Evolutionary conservation across 176 grass and related monocot genomes (phyloP), one percentile per base, ranked within the genome.

Genomic region (Rhynchospora pubera): DNA sequence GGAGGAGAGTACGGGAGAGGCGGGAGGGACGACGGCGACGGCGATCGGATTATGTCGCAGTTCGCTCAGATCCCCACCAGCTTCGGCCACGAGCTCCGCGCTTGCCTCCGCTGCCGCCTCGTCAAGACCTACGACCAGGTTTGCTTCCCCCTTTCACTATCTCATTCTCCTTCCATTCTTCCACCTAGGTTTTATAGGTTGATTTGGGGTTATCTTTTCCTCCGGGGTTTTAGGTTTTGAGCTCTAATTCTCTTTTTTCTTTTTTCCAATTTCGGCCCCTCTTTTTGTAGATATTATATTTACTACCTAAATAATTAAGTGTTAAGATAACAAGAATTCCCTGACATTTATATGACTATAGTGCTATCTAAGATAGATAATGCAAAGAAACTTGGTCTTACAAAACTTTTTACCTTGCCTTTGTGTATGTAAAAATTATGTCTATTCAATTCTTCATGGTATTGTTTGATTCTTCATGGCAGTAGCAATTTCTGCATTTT

Each of bases 71-170:
- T 98, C 32, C 92, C 96, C 0, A 98, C 93, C 24, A 98, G 96
- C 85, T 98, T 98, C 85, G 96, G 96, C 78, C 96, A 89, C 79
- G 96, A 94, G 96, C 92, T 98, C 65, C 92, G 92, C 23, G 96
- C 96, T 53, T 94, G 96, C 84, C 96, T 98, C 77, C 92, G 92
- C 10, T 98, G 96, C 79, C 92, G 96, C 84, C 96, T 98, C 85
- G 96, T 98, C 84, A 98, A 98, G 88, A 98, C 96, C 83, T 98
- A 98, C 85, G 92, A 98, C 63, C 91, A 98, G 91, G 90, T 93
- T 62, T 28, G 26, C 26, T 28, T 53, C 56, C 9, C 9, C 14
- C 13, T 26, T 34, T 34, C 43, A n/a, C 66, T 77, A 5, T 73
- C 78, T 22, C 52, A 45, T 14, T 50, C 76, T 57, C 30, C 13